Base-by-base conservation (phyloP, 2,329 filamentous ascomycete genomes). In the Monosporascus sp. region DNA sequence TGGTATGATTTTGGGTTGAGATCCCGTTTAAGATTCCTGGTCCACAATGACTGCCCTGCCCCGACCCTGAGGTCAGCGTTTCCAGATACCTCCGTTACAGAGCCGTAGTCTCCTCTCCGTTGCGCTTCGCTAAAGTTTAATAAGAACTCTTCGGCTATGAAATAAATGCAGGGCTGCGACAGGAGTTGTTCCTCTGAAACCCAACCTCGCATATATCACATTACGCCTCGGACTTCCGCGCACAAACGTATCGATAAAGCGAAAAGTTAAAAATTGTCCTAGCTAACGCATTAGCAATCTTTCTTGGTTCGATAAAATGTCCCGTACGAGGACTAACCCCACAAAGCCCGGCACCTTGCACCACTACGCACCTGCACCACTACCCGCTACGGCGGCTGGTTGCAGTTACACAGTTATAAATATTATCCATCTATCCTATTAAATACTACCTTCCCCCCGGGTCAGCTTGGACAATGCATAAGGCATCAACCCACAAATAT, bases 171-270 rank as follows among this genome's bases (percentile, higher is more conserved):
- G 7, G 53, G 53, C 35, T 50, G 53, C 15, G 57, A 56, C 17
- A 59, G 52, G 8, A 27, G 31, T 24, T 53, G 52, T 51, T 59
- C 55, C 49, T 58, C 55, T 20, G 56, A 52, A 25, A 52, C 52
- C 57, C 55, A 59, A 15, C 54, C 54, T 22, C 52, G 43, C n/a
- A 20, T 22, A 20, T 44, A 3, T 9, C 41, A 44, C n/a, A 11
- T 44, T 44, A 2, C n/a, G 14, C 20, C 22, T 25, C 41, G 1
- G 11, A 44, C 20, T 14, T 44, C 41, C 20, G 17, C 41, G 11
- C 9, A 25, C 20, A 6, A 8, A 9, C 9, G 14, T 44, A 17
- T 15, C 8, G 14, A 14, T 15, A 44, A 20, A 25, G 18, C 3
- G 11, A 44, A 44, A 44, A 11, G 5, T 44, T 44, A 3, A 44